A percentile compares a stretch with the other conserved stretches of the same genome.
phyloP scores from a whole-genome alignment of 805 yeast species.

The Wickerhamomyces bovis region DNA sequence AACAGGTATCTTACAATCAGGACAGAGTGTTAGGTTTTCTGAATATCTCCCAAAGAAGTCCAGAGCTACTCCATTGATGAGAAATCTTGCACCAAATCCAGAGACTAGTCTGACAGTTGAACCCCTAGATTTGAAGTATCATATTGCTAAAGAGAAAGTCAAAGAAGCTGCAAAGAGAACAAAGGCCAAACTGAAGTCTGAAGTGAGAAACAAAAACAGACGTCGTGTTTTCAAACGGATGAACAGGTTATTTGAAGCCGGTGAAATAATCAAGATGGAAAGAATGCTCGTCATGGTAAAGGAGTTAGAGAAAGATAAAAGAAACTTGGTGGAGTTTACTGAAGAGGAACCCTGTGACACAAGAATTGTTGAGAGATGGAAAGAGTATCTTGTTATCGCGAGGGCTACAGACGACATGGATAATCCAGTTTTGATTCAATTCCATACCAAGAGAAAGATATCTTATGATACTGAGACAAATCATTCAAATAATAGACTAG shows the following conservation, averaged over 20 bases:
- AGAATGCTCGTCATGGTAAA: slow-evolving; percentile 65
- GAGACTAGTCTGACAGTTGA: neutral
- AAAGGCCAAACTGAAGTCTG: slow-evolving; percentile 10
- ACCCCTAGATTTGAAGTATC: slow-evolving; percentile 15
- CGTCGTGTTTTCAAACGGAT: slow-evolving; percentile 19
- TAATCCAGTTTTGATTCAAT: slow-evolving; percentile 56
- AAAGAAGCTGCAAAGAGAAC: slow-evolving; percentile 22
- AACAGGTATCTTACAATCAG: neutral
- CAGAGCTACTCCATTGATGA: neutral
- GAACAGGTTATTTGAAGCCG: slow-evolving; percentile 35
- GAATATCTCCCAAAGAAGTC: neutral
- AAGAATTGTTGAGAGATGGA: slow-evolving; percentile 66
- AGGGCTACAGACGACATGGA: slow-evolving; percentile 49
- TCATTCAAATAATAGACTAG: slow-evolving; percentile 21
- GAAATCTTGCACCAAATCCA: slow-evolving; percentile 4
- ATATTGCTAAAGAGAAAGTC: slow-evolving; percentile 16
- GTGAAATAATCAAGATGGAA: slow-evolving; percentile 61
- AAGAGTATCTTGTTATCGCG: slow-evolving; percentile 69
- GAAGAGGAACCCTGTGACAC: slow-evolving; percentile 50
- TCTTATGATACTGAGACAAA: slow-evolving; percentile 14
- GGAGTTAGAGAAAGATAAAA: slow-evolving; percentile 17
- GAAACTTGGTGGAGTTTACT: slow-evolving; percentile 28
- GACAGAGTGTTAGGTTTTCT: neutral
- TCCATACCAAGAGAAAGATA: slow-evolving; percentile 44
- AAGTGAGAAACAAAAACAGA: slow-evolving; percentile 13